Percentiles rank a stretch among this genome's conserved stretches.
Evolutionary conservation across 306 rosid genomes (phyloP).

Genomic region (Sicyos edulis): DNA sequence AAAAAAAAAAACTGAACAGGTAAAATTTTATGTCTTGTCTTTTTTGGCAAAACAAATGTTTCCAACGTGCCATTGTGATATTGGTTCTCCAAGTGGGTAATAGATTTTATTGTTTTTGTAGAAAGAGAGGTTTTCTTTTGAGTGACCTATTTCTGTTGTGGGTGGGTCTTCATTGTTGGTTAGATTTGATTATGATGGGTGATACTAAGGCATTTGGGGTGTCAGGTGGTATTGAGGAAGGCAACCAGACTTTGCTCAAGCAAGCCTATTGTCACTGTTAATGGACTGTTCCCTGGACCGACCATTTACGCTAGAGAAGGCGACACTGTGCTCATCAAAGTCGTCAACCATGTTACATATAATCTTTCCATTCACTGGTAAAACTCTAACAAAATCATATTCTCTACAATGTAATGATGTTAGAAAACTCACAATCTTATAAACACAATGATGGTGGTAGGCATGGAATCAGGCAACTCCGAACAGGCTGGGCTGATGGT

Average conservation of each 20-base stretch:
- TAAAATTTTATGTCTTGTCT: no score
- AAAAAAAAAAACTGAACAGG: no score
- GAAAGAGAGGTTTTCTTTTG: neutral
- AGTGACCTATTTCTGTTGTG: neutral
- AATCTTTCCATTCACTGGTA: slow-evolving; percentile 78
- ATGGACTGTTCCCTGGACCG: slow-evolving; percentile 84
- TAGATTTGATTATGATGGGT: neutral
- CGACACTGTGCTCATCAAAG: slow-evolving; percentile 65
- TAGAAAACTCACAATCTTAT: neutral
- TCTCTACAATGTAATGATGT: neutral
- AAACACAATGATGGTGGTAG: slow-evolving; percentile 26
- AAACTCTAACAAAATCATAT: neutral
- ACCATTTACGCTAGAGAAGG: slow-evolving; percentile 79
- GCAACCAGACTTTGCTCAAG: slow-evolving; percentile 52
- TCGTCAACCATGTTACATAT: slow-evolving; percentile 53
- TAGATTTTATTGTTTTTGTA: neutral
- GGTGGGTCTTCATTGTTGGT: neutral
- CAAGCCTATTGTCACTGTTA: slow-evolving; percentile 66
- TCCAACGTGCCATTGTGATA: neutral
- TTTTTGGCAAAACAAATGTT: no score
- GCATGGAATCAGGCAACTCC: slow-evolving; percentile 78
- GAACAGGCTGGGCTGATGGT: slow-evolving; percentile 90
- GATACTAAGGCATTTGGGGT: neutral
- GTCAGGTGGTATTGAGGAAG: slow-evolving; percentile 61
- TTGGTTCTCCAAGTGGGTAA: neutral